Base-by-base conservation (phyloP, 129 eudicot genomes). In the Smallanthus sonchifolius region DNA sequence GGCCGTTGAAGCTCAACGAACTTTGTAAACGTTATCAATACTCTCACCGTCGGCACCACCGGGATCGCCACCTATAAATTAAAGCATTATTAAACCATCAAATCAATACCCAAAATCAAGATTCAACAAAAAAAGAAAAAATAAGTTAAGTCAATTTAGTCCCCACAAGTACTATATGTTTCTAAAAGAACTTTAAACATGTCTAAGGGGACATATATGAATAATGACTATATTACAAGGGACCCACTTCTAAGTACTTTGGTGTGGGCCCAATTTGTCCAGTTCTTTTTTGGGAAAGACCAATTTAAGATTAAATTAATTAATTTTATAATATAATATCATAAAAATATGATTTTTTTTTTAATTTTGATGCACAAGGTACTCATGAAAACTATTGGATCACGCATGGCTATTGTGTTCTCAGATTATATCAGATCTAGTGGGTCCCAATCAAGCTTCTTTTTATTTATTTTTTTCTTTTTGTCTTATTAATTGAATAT, bases 1-100 rank as follows among this genome's bases (percentile, higher is more conserved):
- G 90, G 90, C 4, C 96, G 90, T 79, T 73, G 96, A 49, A 94
- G 79, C 81, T 94, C 91, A 32, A 88, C 87, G 51, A 94, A 94
- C 70, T 94, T 94, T 2, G 98, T 94, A 70, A 94, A 94, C 52
- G 98, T 94, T 56, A 90, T 91, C 28, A 94, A 83, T 70, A 94
- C 98, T 60, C 93, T 82, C 57, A 94, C 97, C 0, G 98, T 94
- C 34, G 98, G 98, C 47, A 94, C 96, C 79, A 94, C 98, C 0
- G 98, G 98, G 24, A 88, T 90, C 51, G 98, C 92, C 10, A 94
- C 84, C 98, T 94, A 16, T 32, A 77, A 28, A 57, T 70, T 2
- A 51, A 59, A 59, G 39, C 17, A 59, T 59, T 38, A 57, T 70
- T 2, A 51, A 59, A 59, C 65, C 39, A 59, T 59, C 65, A 61